Percentiles rank a stretch among this genome's conserved stretches.
Conservation (phyloP, 352 stramenopile genomes). For the Phytophthora citrophthora region DNA sequence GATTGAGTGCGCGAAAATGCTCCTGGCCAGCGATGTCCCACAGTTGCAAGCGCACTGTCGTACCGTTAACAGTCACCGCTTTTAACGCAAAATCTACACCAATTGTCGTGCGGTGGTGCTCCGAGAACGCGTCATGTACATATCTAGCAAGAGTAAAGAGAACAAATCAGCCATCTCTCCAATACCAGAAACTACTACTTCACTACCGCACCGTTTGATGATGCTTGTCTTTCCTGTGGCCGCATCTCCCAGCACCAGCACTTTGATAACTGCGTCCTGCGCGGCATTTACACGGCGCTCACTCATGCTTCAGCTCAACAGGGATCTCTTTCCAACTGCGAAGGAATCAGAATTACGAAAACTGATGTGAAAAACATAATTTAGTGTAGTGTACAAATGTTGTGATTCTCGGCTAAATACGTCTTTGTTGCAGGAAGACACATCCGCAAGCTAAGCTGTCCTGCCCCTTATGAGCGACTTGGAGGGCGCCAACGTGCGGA, state of each 20-base stretch:
- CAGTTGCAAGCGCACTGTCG: constrained; percentile 91
- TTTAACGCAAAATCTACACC: constrained; percentile 94
- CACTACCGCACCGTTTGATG: constrained; percentile 85
- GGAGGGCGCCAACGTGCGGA: constrained; percentile 17
- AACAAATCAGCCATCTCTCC: background rate
- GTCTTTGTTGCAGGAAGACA: constrained; percentile 14
- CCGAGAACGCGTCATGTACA: constrained; percentile 91
- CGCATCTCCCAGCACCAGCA: constrained; percentile 91
- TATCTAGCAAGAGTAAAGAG: constrained; percentile 51
- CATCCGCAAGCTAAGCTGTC: constrained; percentile 11
- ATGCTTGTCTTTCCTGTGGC: constrained; percentile 94
- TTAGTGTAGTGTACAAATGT: background rate
- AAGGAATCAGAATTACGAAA: constrained; percentile 1
- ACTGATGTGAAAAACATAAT: too few species aligned
- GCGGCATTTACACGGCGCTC: constrained; percentile 75
- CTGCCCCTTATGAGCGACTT: constrained; percentile 30
- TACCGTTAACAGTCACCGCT: constrained; percentile 85
- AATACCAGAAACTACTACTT: background rate
- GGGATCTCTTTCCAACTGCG: background rate
- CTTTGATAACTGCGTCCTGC: constrained; percentile 92
- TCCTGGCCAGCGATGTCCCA: constrained; percentile 96
- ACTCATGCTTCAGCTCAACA: constrained; percentile 44
- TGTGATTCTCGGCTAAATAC: background rate
- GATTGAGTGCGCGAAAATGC: constrained; percentile 93
- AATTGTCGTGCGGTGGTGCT: constrained; percentile 93